Evolutionary conservation across 2,329 filamentous ascomycete species (phyloP), one percentile per base, ranked within the genome.

Genomic region (Curvularia lunata): DNA sequence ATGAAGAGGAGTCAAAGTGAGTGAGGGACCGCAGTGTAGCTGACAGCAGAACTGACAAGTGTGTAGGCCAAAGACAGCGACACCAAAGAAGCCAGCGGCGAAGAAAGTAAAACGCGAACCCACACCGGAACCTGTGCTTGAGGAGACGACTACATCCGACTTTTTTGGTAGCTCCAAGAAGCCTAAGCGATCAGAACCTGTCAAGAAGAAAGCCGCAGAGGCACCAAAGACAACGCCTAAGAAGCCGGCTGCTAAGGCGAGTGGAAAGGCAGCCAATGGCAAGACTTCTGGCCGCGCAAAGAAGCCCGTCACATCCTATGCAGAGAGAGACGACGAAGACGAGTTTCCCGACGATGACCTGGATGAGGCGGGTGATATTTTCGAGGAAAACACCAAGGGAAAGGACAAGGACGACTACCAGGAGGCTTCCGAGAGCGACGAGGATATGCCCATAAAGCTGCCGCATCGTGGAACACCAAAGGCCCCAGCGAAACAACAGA

Each of bases 281-380:
- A 75, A 74, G 56, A 64, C 68, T 5, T 78, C 77, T 32, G 67
- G 70, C 9, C 70, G 78, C 50, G 68, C 70, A 49, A 82, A 81
- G 72, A 79, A 80, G 59, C 72, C 68, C 9, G 75, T 78, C 56
- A 79, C 76, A 43, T 65, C 74, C 71, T 73, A 75, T 55, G 60
- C 70, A 62, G 63, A 89, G 64, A 85, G 91, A 19, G 89, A 91
- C 52, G 88, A 88, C 32, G 83, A 85, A 6, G 86, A 91, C 18
- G 71, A 75, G 25, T 76, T 75, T 62, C 67, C 72, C 5, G 74
- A 80, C 42, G 71, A 79, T 48, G 78, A 80, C 47, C 71, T 77
- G 43, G 88, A 85, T 43, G 83, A 78, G 3, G 89, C 86, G n/a
- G 90, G 92, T 63, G 93, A 97, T 67, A 92, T 97, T 19, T 93